These are phyloP conservation scores for Udeniomyces megalosporus DNA, from an alignment of 768 basidiomycete genomes.

Conservation along the genomic window DNA sequence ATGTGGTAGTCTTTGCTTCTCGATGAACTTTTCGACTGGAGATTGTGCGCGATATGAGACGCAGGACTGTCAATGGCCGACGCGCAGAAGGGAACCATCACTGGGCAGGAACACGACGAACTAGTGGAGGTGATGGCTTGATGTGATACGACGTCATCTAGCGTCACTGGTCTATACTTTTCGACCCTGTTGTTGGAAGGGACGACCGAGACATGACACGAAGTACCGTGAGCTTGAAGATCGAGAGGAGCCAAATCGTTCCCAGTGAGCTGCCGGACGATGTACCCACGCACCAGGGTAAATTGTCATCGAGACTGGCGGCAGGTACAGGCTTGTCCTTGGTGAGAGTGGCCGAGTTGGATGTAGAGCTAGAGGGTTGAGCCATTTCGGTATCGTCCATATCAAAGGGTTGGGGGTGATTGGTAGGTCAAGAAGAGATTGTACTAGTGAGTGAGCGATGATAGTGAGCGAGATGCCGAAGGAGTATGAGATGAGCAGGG, in stretches of 20 bases:
- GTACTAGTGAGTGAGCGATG: too few species aligned
- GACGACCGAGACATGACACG: too few species aligned
- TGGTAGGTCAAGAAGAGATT: too few species aligned
- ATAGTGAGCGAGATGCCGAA: too few species aligned
- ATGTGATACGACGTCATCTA: slow-evolving; percentile 93
- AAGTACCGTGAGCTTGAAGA: too few species aligned
- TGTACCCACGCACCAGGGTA: slow-evolving; percentile 56
- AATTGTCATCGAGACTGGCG: slow-evolving; percentile 38
- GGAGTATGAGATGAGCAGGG: too few species aligned
- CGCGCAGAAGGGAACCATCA: neutral
- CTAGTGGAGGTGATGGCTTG: slow-evolving; percentile 89
- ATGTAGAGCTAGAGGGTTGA: too few species aligned
- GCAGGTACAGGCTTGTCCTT: neutral
- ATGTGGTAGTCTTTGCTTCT: slow-evolving; percentile 84
- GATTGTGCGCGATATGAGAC: too few species aligned
- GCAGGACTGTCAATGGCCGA: neutral
- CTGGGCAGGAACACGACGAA: slow-evolving; percentile 37
- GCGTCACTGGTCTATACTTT: slow-evolving; percentile 80
- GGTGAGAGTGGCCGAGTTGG: too few species aligned
- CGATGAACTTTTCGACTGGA: slow-evolving; percentile 88
- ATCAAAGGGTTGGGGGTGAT: too few species aligned
- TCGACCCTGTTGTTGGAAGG: slow-evolving; percentile 55
- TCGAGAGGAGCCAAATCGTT: neutral
- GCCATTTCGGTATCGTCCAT: too few species aligned
- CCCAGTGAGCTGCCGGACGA: neutral